Conservation (phyloP, 2,329 filamentous ascomycete species). For the Colletotrichum viniferum region DNA sequence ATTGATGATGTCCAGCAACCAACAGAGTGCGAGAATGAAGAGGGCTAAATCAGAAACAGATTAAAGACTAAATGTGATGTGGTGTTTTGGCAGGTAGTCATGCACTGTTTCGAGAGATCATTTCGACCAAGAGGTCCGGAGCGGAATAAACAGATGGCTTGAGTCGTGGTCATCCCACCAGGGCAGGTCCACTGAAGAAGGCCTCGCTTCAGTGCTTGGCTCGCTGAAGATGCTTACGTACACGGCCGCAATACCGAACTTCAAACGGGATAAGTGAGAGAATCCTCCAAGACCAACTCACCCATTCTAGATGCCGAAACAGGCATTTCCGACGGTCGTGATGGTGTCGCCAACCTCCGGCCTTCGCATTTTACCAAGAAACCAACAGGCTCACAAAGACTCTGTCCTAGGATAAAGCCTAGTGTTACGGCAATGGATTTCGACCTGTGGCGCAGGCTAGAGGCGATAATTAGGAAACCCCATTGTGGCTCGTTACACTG, state of each 20-base stretch:
- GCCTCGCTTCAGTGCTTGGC: not conserved
- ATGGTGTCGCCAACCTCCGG: not conserved
- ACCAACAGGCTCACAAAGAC: not conserved
- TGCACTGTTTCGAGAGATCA: not conserved
- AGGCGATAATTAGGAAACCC: not conserved
- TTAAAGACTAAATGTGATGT: not conserved
- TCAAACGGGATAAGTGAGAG: not conserved
- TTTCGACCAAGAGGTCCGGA: not conserved
- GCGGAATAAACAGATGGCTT: not conserved
- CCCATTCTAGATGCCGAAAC: not conserved
- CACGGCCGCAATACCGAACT: not conserved
- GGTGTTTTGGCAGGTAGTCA: not conserved
- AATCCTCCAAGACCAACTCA: not conserved
- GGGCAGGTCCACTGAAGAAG: not conserved
- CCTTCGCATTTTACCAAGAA: not conserved
- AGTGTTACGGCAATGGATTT: not conserved
- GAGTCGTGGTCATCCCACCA: not conserved
- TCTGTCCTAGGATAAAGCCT: not conserved
- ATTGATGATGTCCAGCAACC: not conserved
- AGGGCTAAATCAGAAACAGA: not conserved
- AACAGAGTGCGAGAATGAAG: not conserved
- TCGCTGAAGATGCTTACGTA: not conserved
- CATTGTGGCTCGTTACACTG: not conserved
- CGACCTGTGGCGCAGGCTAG: conserved; percentile 3
- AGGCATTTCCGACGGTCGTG: not conserved